Evolutionary conservation across 2,329 filamentous ascomycete species (phyloP).

Genomic region (Calonectria ilicicola): DNA sequence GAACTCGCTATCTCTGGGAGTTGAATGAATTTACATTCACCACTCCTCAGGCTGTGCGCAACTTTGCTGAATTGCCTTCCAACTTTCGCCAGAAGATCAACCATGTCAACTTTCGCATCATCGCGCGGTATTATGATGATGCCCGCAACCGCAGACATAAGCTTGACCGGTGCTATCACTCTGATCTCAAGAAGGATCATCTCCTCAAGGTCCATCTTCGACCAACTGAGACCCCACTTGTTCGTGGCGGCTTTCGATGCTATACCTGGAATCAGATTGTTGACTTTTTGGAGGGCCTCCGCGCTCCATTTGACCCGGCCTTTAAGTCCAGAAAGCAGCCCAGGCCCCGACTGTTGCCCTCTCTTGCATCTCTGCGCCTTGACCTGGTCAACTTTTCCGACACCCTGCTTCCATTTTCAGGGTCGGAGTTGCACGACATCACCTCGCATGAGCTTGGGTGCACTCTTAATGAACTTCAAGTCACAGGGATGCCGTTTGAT

Average conservation of each 20-base stretch:
- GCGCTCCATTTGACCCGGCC: slow-evolving; percentile 62
- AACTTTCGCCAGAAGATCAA: slow-evolving; percentile 57
- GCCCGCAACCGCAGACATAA: slow-evolving; percentile 54
- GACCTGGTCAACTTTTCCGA: slow-evolving; percentile 68
- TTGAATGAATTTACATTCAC: slow-evolving; percentile 68
- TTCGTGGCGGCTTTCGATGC: slow-evolving; percentile 64
- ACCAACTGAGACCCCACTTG: slow-evolving; percentile 57
- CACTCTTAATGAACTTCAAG: slow-evolving; percentile 63
- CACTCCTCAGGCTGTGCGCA: slow-evolving; percentile 59
- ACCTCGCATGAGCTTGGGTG: slow-evolving; percentile 66
- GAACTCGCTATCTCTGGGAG: slow-evolving; percentile 61
- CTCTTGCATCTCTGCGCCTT: slow-evolving; percentile 60
- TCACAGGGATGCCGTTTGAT: slow-evolving; percentile 65
- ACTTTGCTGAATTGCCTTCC: slow-evolving; percentile 60
- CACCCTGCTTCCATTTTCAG: slow-evolving; percentile 58
- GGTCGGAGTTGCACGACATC: slow-evolving; percentile 63
- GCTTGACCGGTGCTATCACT: slow-evolving; percentile 57
- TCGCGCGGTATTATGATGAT: slow-evolving; percentile 68
- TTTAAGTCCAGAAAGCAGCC: slow-evolving; percentile 49
- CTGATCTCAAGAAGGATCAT: slow-evolving; percentile 55
- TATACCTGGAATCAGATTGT: slow-evolving; percentile 67
- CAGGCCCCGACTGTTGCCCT: slow-evolving; percentile 60
- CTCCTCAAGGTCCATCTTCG: slow-evolving; percentile 56
- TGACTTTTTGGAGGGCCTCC: slow-evolving; percentile 64
- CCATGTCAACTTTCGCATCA: slow-evolving; percentile 63